Base-by-base conservation (phyloP, 2,329 filamentous ascomycete genomes). In the Dendrostoma leiphaemia region DNA sequence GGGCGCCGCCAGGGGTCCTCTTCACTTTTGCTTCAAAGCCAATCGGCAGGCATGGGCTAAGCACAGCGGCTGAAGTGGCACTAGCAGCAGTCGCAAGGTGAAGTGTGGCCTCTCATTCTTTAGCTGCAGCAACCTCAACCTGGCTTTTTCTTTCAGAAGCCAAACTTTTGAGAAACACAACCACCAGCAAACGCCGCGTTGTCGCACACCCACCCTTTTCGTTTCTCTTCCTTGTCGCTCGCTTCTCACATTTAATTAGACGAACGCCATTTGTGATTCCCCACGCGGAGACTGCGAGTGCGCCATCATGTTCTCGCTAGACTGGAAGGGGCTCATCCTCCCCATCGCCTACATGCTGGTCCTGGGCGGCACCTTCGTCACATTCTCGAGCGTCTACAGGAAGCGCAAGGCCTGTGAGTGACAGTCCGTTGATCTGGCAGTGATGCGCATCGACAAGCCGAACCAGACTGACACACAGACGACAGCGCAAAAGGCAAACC, bases 301-400 rank as follows among this genome's bases (percentile, higher is more conserved):
- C 26, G 31, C 48, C 67, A 69, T 61, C 56, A 82, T 83, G 77
- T 72, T 81, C 62, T 71, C 74, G 59, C 71, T 86, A 62, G 84
- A 95, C 79, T 96, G 91, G 91, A 76, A 89, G 74, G 88, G 89
- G 74, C 86, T 97, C 58, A 78, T 85, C 67, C 84, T 97, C 65
- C 93, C 94, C 57, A 83, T 97, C 67, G 87, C 90, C 74, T 99
- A 99, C 74, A 81, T 99, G 56, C 80, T 84, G 63, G 89, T 97
- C 56, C 86, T 99, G 52, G 81, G 90, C 66, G 91, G 91, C 65
- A 93, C 91, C 32, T 83, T 99, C 63, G 87, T 89, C 69, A 94
- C 91, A 61, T 99, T 99, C 75, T 95, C 91, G 45, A 90, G 84
- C 53, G 84, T 97, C 59, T 97, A 97, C 74, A 87, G 93, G 65